phyloP scores from a whole-genome alignment of 331 rosid species.

The Malus hybrid region DNA sequence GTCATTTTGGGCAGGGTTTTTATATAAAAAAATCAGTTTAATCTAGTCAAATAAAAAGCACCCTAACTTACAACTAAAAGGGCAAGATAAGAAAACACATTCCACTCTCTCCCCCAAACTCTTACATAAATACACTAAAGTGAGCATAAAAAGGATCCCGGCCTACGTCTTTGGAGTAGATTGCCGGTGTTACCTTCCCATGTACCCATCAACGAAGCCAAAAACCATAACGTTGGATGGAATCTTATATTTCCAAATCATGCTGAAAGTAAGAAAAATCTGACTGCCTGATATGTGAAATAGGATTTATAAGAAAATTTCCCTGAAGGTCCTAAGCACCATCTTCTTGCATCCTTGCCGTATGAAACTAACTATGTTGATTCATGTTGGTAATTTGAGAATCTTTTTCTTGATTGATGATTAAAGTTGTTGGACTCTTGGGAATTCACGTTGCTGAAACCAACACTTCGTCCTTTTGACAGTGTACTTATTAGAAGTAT shows the following conservation, averaged over 20 bases:
- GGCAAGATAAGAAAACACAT: background rate
- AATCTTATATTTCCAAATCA: background rate
- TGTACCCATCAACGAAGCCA: background rate
- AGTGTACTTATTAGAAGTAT: slow-evolving; percentile 68
- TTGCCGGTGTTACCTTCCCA: background rate
- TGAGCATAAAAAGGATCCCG: background rate
- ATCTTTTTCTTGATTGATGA: background rate
- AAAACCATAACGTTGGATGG: background rate
- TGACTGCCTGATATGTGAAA: background rate
- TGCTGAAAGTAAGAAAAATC: background rate
- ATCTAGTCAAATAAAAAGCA: background rate
- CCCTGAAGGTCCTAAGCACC: background rate
- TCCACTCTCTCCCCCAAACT: background rate
- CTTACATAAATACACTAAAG: background rate
- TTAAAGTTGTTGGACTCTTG: background rate
- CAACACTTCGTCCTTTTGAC: slow-evolving; percentile 2
- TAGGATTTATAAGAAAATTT: background rate
- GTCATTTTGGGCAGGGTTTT: too few relatives aligned
- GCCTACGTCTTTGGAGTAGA: background rate
- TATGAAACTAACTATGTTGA: background rate
- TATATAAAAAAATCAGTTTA: background rate
- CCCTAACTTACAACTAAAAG: background rate
- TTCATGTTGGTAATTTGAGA: background rate
- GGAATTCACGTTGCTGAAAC: slow-evolving; percentile 5
- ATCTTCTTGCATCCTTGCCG: background rate